Evolutionary conservation across 306 rosid species (phyloP).

Genomic region (Benincasa hispida): DNA sequence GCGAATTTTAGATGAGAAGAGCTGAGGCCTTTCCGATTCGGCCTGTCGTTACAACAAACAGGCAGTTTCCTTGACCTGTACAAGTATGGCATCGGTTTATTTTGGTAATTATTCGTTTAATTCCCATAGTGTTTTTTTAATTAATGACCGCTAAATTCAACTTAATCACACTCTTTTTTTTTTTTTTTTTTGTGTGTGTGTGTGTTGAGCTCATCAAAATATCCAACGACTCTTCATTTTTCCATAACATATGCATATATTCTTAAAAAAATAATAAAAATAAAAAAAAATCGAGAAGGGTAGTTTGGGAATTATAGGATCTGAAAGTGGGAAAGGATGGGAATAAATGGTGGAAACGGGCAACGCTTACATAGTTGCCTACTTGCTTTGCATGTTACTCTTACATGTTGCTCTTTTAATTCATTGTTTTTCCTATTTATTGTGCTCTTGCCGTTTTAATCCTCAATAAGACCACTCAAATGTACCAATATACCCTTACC

Average conservation of each 20-base stretch:
- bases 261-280: no score
- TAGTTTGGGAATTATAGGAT: constrained; percentile 11
- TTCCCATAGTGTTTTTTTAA: constrained; percentile 13
- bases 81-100: constrained; percentile 40
- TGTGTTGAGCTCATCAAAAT: neutral
- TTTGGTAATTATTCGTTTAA: constrained; percentile 17
- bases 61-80: constrained; percentile 68
- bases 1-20: neutral
- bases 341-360: constrained; percentile 52
- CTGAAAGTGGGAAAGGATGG: constrained; percentile 9
- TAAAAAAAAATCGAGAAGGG: constrained; percentile 10
- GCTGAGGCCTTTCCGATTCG: constrained; percentile 7
- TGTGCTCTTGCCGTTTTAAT: constrained; percentile 19
- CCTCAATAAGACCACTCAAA: neutral
- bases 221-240: neutral
- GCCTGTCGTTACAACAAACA: constrained; percentile 52
- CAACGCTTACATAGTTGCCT: neutral
- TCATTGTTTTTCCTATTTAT: constrained; percentile 15
- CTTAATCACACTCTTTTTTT: neutral
- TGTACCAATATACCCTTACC: neutral
- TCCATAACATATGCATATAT: neutral
- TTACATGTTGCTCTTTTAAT: constrained; percentile 25
- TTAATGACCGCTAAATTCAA: constrained; percentile 1
- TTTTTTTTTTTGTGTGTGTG: neutral
- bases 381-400: constrained; percentile 30